phyloP scores from a whole-genome alignment of 2,329 filamentous ascomycete genomes.

The Phoma sp. region DNA sequence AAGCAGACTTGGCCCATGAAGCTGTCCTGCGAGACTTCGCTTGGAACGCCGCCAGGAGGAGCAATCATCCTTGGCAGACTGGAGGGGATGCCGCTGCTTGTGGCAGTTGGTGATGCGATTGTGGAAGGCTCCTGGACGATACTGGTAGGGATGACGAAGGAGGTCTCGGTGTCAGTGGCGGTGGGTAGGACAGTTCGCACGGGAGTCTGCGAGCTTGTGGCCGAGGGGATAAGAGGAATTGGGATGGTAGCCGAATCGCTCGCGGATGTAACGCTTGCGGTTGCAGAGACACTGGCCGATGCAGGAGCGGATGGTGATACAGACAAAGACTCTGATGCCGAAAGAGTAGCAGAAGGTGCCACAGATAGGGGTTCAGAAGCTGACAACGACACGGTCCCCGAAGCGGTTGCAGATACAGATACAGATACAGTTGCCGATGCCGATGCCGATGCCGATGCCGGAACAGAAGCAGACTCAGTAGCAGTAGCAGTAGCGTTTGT shows the following conservation, averaged over 20 bases:
- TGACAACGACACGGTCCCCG: not conserved
- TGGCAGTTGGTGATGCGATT: conserved; percentile 52
- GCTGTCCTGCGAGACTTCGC: conserved; percentile 65
- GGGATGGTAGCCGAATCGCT: conserved; percentile 22
- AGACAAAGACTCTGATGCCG: conserved; percentile 12
- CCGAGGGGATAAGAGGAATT: conserved; percentile 24
- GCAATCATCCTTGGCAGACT: conserved; percentile 77
- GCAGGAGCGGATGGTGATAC: conserved; percentile 9
- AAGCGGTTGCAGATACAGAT: conserved; percentile 2
- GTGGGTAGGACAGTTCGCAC: conserved; percentile 54
- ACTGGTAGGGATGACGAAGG: conserved; percentile 63
- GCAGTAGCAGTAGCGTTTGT: not conserved
- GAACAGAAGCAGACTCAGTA: conserved; percentile 3
- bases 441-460: not conserved
- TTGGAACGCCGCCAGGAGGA: conserved; percentile 66
- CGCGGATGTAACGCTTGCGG: conserved; percentile 7
- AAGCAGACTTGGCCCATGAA: conserved; percentile 86
- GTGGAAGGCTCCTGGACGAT: conserved; percentile 64
- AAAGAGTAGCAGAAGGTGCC: conserved; percentile 6
- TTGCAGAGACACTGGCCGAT: conserved; percentile 3
- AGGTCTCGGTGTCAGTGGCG: conserved; percentile 54
- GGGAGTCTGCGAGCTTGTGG: conserved; percentile 33
- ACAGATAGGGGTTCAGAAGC: conserved; percentile 1
- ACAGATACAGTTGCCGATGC: not conserved
- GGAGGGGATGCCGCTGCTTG: conserved; percentile 64